Evolutionary conservation across 805 yeast genomes (phyloP).

Genomic region (Candida awuae): DNA sequence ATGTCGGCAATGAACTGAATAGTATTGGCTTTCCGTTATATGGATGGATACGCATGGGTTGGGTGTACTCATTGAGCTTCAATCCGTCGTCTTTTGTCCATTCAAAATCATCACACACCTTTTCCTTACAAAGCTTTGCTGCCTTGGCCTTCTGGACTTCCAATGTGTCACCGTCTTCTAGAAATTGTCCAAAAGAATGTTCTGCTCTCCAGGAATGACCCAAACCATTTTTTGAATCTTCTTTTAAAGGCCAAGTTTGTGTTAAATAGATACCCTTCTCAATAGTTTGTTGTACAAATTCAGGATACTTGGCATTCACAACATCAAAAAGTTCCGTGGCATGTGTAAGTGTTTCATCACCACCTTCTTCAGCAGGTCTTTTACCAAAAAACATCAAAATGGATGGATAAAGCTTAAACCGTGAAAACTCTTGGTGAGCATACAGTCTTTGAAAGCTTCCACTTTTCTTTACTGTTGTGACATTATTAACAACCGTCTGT

Average conservation of each 20-base stretch:
- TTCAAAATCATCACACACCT: constrained; percentile 7
- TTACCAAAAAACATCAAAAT: constrained; percentile 20
- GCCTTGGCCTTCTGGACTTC: constrained; percentile 7
- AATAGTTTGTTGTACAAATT: constrained; percentile 15
- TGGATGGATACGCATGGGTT: constrained; percentile 9
- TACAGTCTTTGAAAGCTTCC: constrained; percentile 13
- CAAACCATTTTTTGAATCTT: neutral
- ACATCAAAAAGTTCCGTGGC: constrained; percentile 20
- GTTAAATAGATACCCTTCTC: constrained; percentile 12
- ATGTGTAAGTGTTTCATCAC: constrained; percentile 20
- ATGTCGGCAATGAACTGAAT: constrained; percentile 21
- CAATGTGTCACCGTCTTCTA: constrained; percentile 8
- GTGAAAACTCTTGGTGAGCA: constrained; percentile 22
- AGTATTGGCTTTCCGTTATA: constrained; percentile 14
- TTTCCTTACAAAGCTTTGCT: constrained; percentile 2
- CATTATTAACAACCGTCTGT: constrained; percentile 9
- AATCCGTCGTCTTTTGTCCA: constrained; percentile 6
- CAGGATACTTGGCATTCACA: constrained; percentile 18
- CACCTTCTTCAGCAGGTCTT: constrained; percentile 13
- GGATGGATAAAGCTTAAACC: constrained; percentile 19
- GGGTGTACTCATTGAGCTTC: constrained; percentile 7
- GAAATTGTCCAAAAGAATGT: constrained; percentile 7
- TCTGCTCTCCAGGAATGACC: constrained; percentile 5
- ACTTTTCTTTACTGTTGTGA: constrained; percentile 15
- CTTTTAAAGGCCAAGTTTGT: constrained; percentile 1